phyloP scores from a whole-genome alignment of 176 grass and related monocot genomes.

The Phoenix dactylifera region DNA sequence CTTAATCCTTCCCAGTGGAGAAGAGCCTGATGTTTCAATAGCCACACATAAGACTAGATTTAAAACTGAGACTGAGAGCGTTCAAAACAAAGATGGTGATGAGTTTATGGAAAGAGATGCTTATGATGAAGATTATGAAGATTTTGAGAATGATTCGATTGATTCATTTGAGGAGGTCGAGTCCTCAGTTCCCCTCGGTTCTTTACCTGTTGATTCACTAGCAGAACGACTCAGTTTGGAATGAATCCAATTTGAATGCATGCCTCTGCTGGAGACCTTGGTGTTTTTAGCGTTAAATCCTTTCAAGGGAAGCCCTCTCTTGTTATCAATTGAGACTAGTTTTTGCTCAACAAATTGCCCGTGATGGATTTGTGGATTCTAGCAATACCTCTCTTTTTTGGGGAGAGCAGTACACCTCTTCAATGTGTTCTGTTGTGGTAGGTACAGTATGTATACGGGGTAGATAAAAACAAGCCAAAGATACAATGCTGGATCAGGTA shows the following conservation, averaged over 20 bases:
- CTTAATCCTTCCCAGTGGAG: slow-evolving; percentile 37
- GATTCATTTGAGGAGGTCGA: slow-evolving; percentile 41
- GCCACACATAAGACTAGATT: background rate
- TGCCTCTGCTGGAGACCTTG: background rate
- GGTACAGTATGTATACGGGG: no score
- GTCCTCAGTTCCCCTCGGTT: slow-evolving; percentile 42
- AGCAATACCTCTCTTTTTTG: no score
- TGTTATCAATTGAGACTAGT: no score
- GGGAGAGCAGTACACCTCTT: no score
- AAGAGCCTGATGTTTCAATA: slow-evolving; percentile 14
- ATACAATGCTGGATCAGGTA: no score
- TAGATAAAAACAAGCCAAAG: no score
- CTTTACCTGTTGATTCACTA: slow-evolving; percentile 49
- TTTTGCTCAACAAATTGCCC: no score
- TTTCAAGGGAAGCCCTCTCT: background rate
- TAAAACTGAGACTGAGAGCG: slow-evolving; percentile 17
- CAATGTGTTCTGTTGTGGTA: no score
- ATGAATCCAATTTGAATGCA: slow-evolving; percentile 19
- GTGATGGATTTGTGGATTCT: no score
- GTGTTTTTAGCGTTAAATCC: background rate
- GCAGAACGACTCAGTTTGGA: slow-evolving; percentile 32
- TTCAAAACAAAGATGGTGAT: slow-evolving; percentile 14
- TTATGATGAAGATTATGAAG: slow-evolving; percentile 11
- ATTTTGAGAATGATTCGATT: slow-evolving; percentile 20
- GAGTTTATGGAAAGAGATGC: slow-evolving; percentile 9